Percentiles rank a stretch among this genome's conserved stretches.
Conservation (phyloP, 2,329 filamentous ascomycete species). For the Rhinocladiella similis region DNA sequence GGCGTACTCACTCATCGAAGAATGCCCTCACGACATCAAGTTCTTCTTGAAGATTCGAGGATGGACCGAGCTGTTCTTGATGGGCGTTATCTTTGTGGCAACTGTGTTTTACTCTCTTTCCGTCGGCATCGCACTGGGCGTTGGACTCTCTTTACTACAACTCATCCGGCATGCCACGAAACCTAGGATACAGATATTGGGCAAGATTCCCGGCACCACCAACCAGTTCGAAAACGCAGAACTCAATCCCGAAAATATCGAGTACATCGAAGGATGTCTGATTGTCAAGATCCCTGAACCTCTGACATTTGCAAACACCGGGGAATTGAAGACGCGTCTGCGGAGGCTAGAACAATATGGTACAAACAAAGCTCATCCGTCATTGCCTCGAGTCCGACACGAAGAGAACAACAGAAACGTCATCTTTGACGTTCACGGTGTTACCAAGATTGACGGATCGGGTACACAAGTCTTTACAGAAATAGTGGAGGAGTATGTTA, state of each 20-base stretch:
- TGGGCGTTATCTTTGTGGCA: constrained; percentile 84
- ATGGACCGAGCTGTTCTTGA: constrained; percentile 81
- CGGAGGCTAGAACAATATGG: constrained; percentile 86
- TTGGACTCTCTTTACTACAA: constrained; percentile 84
- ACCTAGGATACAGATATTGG: constrained; percentile 92
- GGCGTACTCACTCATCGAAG: constrained; percentile 90
- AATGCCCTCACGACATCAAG: constrained; percentile 85
- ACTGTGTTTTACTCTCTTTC: constrained; percentile 96
- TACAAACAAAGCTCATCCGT: constrained; percentile 80
- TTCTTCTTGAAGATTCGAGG: constrained; percentile 88
- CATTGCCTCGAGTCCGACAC: constrained; percentile 73
- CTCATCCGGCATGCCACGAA: constrained; percentile 89
- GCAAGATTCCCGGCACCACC: constrained; percentile 75
- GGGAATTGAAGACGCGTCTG: constrained; percentile 81
- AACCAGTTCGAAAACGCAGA: constrained; percentile 85
- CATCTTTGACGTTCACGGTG: constrained; percentile 97
- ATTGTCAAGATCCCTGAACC: constrained; percentile 98
- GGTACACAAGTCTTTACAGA: constrained; percentile 88
- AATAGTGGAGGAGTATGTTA: constrained; percentile 79
- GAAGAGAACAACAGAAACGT: constrained; percentile 86
- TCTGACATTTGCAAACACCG: constrained; percentile 94
- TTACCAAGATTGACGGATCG: constrained; percentile 89
- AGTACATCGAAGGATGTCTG: constrained; percentile 87
- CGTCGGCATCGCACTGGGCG: constrained; percentile 88
- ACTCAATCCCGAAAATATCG: constrained; percentile 68